Evolutionary conservation across 2,329 filamentous ascomycete species (phyloP), one percentile per base, ranked within the genome.

Genomic region (Paecilomyces sp.): DNA sequence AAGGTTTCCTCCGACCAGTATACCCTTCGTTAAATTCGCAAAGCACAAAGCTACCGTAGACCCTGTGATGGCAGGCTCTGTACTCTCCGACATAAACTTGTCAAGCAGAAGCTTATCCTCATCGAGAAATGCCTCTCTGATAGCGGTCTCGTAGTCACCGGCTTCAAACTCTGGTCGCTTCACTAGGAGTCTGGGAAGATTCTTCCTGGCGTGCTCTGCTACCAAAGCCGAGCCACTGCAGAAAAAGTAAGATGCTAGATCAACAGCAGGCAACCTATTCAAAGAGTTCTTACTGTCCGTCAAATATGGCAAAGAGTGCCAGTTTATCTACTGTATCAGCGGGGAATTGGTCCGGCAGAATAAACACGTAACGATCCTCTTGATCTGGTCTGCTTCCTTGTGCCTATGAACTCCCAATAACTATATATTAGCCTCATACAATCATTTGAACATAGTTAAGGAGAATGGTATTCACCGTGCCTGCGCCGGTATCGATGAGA

Each of bases 41-140:
- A 74, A 63, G 58, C 70, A 72, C 25, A 74, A n/a, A 6, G 71
- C 71, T 6, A 70, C 70, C 5, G 72, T 74, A 2, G 72, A 72
- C 6, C 72, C 72, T 15, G 70, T 66, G 1, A 70, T 57, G 1
- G 70, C 67, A 53, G 71, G 63, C 54, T 72, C 67, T 3, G 55
- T 57, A 22, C 62, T 63, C 13, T 71, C 64, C 34, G 62, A 41
- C 62, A 65, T 68, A 54, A 68, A 71, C 12, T 54, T 65, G 6
- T 69, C 64, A 30, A 71, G 58, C 52, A 74, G 56, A 11, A 71
- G 57, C 4, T 56, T 58, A 55, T 74, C 72, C 58, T 74, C 70
- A 13, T 71, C 68, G 1, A 63, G 57, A 52, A 74, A 60, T 5
- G 70, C 68, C 33, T 58, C 69, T 55, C 65, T 66, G 54, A 74